These are phyloP conservation scores for Globisporangium middletonii DNA, from an alignment of 352 stramenopile genomes.

Conservation along the genomic window DNA sequence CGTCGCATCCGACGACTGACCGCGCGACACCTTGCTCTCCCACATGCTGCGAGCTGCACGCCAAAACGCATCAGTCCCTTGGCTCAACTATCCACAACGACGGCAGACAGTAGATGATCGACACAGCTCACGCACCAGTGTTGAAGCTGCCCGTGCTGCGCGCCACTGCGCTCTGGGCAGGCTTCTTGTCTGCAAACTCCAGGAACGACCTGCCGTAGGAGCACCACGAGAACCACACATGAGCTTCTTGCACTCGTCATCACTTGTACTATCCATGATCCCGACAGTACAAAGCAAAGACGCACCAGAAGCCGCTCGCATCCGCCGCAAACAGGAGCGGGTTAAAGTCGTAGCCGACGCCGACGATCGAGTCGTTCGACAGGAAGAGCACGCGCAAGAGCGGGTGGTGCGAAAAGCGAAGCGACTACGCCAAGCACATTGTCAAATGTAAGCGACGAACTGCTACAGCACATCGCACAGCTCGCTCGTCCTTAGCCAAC, in stretches of 20 bases:
- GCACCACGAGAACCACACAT: not conserved
- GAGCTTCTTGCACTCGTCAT: not conserved
- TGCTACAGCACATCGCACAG: too few species aligned
- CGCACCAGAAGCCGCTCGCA: slow-evolving; percentile 68
- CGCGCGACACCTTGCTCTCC: slow-evolving; percentile 80
- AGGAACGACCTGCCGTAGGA: slow-evolving; percentile 43
- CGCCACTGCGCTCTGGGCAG: slow-evolving; percentile 45
- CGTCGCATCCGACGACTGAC: slow-evolving; percentile 79
- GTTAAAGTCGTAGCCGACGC: slow-evolving; percentile 91
- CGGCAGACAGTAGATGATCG: not conserved
- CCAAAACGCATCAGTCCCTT: not conserved
- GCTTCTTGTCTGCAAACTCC: slow-evolving; percentile 78
- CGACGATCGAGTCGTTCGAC: slow-evolving; percentile 83
- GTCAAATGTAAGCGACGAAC: too few species aligned
- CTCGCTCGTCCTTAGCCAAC: not conserved
- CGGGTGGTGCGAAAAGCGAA: slow-evolving; percentile 84
- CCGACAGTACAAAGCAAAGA: not conserved
- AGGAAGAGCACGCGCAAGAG: slow-evolving; percentile 86
- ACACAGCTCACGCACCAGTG: slow-evolving; percentile 26
- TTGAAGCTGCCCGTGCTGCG: slow-evolving; percentile 59
- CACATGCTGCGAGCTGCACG: slow-evolving; percentile 64
- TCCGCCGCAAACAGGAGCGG: slow-evolving; percentile 84
- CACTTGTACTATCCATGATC: too few species aligned
- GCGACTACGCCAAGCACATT: slow-evolving; percentile 36
- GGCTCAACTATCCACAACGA: not conserved